Base-by-base conservation (phyloP, 352 stramenopile species). In the Globisporangium polare region DNA sequence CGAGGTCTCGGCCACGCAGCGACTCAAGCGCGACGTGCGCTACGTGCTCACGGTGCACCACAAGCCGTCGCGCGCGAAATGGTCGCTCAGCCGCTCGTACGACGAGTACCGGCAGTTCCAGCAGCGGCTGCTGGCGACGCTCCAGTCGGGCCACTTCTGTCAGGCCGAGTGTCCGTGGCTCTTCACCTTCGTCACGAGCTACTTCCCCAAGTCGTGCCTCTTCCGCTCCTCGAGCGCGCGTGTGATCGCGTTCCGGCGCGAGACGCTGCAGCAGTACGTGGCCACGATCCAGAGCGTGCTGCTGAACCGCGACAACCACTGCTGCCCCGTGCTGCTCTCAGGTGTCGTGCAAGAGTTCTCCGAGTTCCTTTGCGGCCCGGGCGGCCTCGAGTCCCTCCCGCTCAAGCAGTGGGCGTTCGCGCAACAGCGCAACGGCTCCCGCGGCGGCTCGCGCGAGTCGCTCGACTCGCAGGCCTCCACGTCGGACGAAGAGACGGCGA, bases 101-200 rank as follows among this genome's bases (percentile, higher is more conserved):
- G 65, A 72, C 31, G 65, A 72, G 24, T 72, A 70, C 62, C 55
- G 62, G 15, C 24, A 42, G 26, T 66, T 71, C 55, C 62, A 78
- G 33, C 72, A 80, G 37, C 60, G 69, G 17, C 41, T 85, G 51
- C 45, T 78, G 17, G 13, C 47, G 0, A 46, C 51, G 18, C 59
- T 86, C 59, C 43, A 56, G 37, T 68, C 62, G 5, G 74, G 74
- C 22, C 77, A 83, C 55, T 83, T 82, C 57, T 83, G 74, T 45
- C 50, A 74, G 33, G 77, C 74, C 5, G 77, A 80, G 58, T 86
- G 74, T 53, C 74, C 74, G 60, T 81, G 68, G 69, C 52, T 86
- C 24, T 80, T 69, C 63, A 72, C 71, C 35, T 83, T 83, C 54
- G 53, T 86, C 43, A 80, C 69, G 42, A 77, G 68, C 50, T 78